These are phyloP conservation scores for Sugiyamaella pinicola DNA, from an alignment of 1,139 yeast genomes.

Conservation along the genomic window DNA sequence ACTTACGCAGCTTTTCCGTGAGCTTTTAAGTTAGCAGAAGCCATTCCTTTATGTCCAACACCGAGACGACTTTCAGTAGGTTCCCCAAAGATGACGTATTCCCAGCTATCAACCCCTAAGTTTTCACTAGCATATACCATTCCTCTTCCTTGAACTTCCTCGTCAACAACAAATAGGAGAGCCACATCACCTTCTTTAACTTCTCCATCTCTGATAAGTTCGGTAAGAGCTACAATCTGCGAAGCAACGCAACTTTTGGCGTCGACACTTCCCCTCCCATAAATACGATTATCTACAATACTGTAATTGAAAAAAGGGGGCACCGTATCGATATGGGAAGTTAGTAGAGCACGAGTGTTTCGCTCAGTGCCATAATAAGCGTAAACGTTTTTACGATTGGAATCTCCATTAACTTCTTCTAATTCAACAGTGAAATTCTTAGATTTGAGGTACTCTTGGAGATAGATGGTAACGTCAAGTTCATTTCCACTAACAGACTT, in stretches of 20 bases:
- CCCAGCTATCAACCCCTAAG: slow-evolving; percentile 54
- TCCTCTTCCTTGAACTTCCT: slow-evolving; percentile 66
- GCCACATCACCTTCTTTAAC: slow-evolving; percentile 58
- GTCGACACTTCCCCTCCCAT: slow-evolving; percentile 68
- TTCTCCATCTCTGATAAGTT: slow-evolving; percentile 46
- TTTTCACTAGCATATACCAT: slow-evolving; percentile 51
- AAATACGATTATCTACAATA: slow-evolving; percentile 53
- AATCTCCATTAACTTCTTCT: slow-evolving; percentile 43
- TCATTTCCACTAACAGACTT: slow-evolving; percentile 44
- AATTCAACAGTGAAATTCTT: slow-evolving; percentile 57
- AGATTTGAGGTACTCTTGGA: slow-evolving; percentile 45
- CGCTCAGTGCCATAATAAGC: slow-evolving; percentile 55
- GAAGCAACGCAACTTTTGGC: slow-evolving; percentile 72
- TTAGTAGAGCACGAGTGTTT: slow-evolving; percentile 54
- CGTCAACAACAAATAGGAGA: slow-evolving; percentile 67
- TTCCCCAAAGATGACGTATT: slow-evolving; percentile 68
- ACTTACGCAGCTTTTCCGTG: slow-evolving; percentile 55
- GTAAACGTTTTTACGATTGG: slow-evolving; percentile 54
- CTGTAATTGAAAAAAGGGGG: slow-evolving; percentile 64
- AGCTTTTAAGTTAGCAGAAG: slow-evolving; percentile 44
- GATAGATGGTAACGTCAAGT: slow-evolving; percentile 39
- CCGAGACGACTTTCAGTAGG: slow-evolving; percentile 73
- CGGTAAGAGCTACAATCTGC: slow-evolving; percentile 56
- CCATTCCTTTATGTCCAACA: slow-evolving; percentile 68
- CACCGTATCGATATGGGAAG: slow-evolving; percentile 73